These are phyloP conservation scores for Mortierella sp. DNA, from an alignment of 371 early-diverging fungal genomes.

Conservation along the genomic window DNA sequence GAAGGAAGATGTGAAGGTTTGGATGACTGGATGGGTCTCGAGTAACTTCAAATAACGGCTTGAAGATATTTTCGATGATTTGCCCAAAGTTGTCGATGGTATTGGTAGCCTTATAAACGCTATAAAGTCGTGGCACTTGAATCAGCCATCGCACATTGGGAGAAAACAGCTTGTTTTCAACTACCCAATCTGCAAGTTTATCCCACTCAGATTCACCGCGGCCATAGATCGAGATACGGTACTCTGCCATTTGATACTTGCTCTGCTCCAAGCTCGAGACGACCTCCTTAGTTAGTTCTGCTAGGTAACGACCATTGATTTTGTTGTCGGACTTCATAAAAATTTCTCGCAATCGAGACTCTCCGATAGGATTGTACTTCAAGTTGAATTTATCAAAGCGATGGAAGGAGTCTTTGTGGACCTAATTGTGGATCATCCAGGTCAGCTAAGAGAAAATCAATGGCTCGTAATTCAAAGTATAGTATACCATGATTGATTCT, in stretches of 20 bases:
- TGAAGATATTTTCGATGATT: constrained; percentile 89
- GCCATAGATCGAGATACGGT: constrained; percentile 95
- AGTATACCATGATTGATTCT: neutral
- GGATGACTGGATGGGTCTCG: constrained; percentile 86
- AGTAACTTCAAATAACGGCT: constrained; percentile 96
- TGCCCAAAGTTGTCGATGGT: constrained; percentile 85
- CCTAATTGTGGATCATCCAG: constrained; percentile 42
- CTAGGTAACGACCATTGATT: constrained; percentile 92
- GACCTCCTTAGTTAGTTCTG: constrained; percentile 97
- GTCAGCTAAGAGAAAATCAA: neutral
- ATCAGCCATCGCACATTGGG: constrained; percentile 97
- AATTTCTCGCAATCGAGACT: constrained; percentile 80
- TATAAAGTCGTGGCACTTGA: constrained; percentile 97
- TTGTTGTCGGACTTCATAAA: constrained; percentile 98
- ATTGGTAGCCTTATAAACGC: constrained; percentile 84
- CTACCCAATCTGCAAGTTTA: constrained; percentile 95
- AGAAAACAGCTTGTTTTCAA: constrained; percentile 92
- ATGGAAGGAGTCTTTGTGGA: constrained; percentile 89
- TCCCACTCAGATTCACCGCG: constrained; percentile 90
- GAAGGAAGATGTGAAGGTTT: constrained; percentile 92
- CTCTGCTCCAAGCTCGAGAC: constrained; percentile 94
- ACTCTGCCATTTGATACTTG: constrained; percentile 97
- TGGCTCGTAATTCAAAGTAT: neutral
- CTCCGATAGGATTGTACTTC: constrained; percentile 97
- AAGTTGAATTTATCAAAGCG: constrained; percentile 98